phyloP scores from a whole-genome alignment of 192 early-diverging fungal genomes.

The Dissophora globulifera region DNA sequence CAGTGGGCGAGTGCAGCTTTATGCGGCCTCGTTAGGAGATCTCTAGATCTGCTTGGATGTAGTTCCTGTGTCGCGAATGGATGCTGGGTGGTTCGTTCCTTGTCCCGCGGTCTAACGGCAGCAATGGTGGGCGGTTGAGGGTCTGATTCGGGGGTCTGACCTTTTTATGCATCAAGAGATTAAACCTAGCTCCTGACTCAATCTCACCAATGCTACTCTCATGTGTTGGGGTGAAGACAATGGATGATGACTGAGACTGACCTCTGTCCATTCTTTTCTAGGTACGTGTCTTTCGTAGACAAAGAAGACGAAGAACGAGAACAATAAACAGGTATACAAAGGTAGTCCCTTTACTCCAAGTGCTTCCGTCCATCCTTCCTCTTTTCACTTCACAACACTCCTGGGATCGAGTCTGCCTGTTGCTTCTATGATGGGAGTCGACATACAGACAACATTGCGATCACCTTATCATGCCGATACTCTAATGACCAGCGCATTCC shows the following conservation, averaged over 20 bases:
- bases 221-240: not conserved
- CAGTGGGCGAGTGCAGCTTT: slow-evolving; percentile 13
- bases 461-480: slow-evolving; percentile 42
- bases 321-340: too few species aligned
- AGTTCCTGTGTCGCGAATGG: too few species aligned
- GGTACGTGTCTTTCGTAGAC: slow-evolving; percentile 38
- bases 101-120: too few species aligned
- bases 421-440: slow-evolving; percentile 15
- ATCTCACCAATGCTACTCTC: too few species aligned
- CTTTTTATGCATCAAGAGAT: slow-evolving; percentile 51
- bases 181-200: slow-evolving; percentile 56
- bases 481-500: slow-evolving; percentile 53
- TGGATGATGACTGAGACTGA: too few species aligned
- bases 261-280: too few species aligned
- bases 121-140: too few species aligned
- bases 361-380: not conserved
- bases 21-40: slow-evolving; percentile 6
- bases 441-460: not conserved
- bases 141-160: slow-evolving; percentile 17
- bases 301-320: too few species aligned
- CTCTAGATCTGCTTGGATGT: slow-evolving; percentile 34
- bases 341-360: too few species aligned
- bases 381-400: not conserved
- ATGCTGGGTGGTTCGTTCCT: too few species aligned
- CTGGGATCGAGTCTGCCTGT: not conserved